phyloP scores from a whole-genome alignment of 305 asterid species.

The Fraxinus ornus region DNA sequence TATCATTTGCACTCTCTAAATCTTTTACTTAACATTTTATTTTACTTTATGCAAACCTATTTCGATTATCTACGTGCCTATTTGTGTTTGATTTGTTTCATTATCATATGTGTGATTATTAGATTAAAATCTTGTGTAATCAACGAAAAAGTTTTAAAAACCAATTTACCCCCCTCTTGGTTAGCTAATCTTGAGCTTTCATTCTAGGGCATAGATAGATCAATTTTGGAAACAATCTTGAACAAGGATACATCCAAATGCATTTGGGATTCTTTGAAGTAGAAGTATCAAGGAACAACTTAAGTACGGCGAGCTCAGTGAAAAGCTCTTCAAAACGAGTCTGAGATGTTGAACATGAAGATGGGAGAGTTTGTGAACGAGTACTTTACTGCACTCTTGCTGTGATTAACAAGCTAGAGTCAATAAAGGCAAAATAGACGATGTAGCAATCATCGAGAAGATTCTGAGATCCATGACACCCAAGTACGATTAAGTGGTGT shows the following conservation, averaged over 20 bases:
- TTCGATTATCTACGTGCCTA: too few relatives aligned
- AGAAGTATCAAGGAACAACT: not conserved
- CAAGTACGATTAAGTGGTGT: not conserved
- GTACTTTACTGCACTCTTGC: not conserved
- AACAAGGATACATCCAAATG: not conserved
- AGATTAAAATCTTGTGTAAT: too few relatives aligned
- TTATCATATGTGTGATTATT: too few relatives aligned
- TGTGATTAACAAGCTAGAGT: not conserved
- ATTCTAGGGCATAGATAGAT: constrained; percentile 10
- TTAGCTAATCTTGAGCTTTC: too few relatives aligned
- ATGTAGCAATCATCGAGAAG: not conserved
- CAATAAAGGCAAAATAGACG: not conserved
- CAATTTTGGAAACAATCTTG: not conserved
- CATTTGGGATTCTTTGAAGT: not conserved
- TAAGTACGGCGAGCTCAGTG: not conserved
- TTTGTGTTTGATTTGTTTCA: too few relatives aligned
- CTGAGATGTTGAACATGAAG: not conserved
- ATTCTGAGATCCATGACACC: not conserved
- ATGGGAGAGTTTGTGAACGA: not conserved
- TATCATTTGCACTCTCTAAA: too few relatives aligned
- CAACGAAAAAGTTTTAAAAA: too few relatives aligned
- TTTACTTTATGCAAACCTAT: too few relatives aligned
- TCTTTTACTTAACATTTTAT: too few relatives aligned
- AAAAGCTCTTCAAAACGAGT: not conserved
- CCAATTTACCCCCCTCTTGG: too few relatives aligned